Conservation (phyloP, 2,329 filamentous ascomycete species). For the Aspergillus spinulosporus region DNA sequence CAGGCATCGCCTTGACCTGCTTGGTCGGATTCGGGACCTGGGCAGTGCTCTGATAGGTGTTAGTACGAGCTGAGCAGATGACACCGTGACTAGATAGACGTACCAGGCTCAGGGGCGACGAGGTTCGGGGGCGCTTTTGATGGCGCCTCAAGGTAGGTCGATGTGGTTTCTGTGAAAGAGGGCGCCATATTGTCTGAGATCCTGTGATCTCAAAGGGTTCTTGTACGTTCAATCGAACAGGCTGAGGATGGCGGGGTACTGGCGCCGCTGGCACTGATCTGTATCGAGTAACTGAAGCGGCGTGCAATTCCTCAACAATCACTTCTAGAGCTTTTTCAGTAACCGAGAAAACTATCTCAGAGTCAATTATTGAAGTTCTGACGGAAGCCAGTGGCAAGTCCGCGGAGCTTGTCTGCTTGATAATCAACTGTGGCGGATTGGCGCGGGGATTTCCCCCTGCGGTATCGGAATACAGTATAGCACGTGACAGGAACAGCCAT, state of each 20-base stretch:
- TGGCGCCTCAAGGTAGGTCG: conserved; percentile 72
- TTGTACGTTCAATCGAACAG: no score
- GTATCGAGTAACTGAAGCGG: not conserved
- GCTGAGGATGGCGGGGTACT: not conserved
- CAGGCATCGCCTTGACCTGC: conserved; percentile 74
- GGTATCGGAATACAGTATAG: conserved; percentile 18
- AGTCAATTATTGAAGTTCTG: not conserved
- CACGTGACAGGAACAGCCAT: not conserved
- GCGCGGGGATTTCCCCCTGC: conserved; percentile 18
- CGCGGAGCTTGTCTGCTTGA: conserved; percentile 30
- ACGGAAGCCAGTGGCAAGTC: conserved; percentile 26
- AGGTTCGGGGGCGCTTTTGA: conserved; percentile 78
- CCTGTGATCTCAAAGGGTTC: no score
- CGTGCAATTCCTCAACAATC: not conserved
- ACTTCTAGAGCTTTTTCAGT: no score
- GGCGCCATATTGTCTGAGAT: conserved; percentile 64
- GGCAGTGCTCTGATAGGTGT: conserved; percentile 71
- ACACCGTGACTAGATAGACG: conserved; percentile 19
- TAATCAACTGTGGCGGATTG: conserved; percentile 33
- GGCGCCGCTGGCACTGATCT: not conserved
- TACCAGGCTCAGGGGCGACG: conserved; percentile 84
- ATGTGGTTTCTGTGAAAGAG: conserved; percentile 71
- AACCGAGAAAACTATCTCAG: no score
- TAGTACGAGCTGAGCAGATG: conserved; percentile 4
- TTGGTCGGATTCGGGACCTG: conserved; percentile 64